Percentiles rank a stretch among this genome's conserved stretches.
phyloP scores from a whole-genome alignment of 768 basidiomycete species.

The Ephemerocybe angulata region DNA sequence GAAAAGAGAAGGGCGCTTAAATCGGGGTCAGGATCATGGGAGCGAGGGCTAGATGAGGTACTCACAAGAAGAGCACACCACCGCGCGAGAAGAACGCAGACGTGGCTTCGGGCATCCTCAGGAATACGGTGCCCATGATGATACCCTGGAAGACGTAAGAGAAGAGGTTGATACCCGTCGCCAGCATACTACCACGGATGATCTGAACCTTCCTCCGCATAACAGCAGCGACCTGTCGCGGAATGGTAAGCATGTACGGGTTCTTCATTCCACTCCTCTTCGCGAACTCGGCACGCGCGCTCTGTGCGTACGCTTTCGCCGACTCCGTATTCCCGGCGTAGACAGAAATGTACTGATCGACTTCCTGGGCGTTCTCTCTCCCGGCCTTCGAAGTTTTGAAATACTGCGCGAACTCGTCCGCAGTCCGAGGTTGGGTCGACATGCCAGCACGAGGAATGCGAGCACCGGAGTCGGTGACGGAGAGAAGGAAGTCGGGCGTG shows the following conservation, averaged over 20 bases:
- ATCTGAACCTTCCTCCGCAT: constrained; percentile 45
- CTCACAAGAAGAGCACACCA: constrained; percentile 73
- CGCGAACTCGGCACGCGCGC: constrained; percentile 50
- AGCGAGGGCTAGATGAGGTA: background rate
- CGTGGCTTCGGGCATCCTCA: constrained; percentile 50
- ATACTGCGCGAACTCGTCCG: constrained; percentile 53
- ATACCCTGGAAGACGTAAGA: constrained; percentile 49
- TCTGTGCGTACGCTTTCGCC: constrained; percentile 41
- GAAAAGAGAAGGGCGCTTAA: constrained; percentile 54
- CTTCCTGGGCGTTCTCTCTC: constrained; percentile 41
- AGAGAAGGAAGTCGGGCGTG: constrained; percentile 60
- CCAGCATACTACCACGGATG: constrained; percentile 35
- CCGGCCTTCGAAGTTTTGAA: constrained; percentile 41
- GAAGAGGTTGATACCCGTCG: constrained; percentile 33
- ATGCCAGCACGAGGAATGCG: constrained; percentile 48
- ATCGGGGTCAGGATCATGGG: background rate
- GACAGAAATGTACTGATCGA: constrained; percentile 39
- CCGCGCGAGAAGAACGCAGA: constrained; percentile 72
- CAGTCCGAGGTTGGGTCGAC: constrained; percentile 45
- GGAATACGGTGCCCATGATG: constrained; percentile 64
- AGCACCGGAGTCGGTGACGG: constrained; percentile 57
- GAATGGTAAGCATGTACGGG: constrained; percentile 41
- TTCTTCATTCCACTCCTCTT: constrained; percentile 36
- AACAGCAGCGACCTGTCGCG: constrained; percentile 42
- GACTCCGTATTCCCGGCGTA: constrained; percentile 45